These are phyloP conservation scores for Ophiostoma sp. DNA, from an alignment of 2,329 filamentous ascomycete species.

Conservation along the genomic window DNA sequence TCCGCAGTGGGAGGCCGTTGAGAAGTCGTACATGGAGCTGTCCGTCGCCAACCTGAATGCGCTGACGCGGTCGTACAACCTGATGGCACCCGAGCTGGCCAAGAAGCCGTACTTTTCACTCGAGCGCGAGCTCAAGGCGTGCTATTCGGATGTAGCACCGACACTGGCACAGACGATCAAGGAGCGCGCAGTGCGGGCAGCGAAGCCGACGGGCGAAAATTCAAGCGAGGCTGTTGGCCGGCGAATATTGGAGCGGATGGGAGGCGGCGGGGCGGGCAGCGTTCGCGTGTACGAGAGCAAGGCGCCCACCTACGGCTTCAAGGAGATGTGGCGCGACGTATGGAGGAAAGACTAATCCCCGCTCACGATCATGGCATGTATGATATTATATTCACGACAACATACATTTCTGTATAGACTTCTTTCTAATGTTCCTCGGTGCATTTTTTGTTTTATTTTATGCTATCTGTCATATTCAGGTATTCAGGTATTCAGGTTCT, in stretches of 20 bases:
- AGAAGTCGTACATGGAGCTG: constrained; percentile 68
- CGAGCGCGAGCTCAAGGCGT: constrained; percentile 71
- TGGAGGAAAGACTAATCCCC: constrained; percentile 35
- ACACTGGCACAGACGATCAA: constrained; percentile 65
- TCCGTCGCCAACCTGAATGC: constrained; percentile 72
- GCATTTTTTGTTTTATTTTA: too few relatives aligned
- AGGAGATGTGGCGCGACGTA: constrained; percentile 82
- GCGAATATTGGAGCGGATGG: constrained; percentile 54
- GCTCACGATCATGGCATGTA: not conserved
- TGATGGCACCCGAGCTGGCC: constrained; percentile 86
- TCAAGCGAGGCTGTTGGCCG: constrained; percentile 37
- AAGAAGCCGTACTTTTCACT: constrained; percentile 89
- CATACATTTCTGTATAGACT: too few relatives aligned
- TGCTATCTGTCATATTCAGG: too few relatives aligned
- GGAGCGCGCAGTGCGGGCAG: constrained; percentile 53
- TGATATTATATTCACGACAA: not conserved
- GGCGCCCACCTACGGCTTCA: constrained; percentile 74
- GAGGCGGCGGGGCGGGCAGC: constrained; percentile 35
- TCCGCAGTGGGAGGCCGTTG: constrained; percentile 64
- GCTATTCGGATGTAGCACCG: constrained; percentile 82
- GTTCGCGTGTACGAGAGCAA: constrained; percentile 67
- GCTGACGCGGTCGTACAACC: constrained; percentile 81
- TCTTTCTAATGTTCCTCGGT: too few relatives aligned
- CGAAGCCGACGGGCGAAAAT: constrained; percentile 38
- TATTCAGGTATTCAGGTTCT: too few relatives aligned